Evolutionary conservation across 768 basidiomycete genomes (phyloP).

Genomic region (Psilocybe tampanensis): DNA sequence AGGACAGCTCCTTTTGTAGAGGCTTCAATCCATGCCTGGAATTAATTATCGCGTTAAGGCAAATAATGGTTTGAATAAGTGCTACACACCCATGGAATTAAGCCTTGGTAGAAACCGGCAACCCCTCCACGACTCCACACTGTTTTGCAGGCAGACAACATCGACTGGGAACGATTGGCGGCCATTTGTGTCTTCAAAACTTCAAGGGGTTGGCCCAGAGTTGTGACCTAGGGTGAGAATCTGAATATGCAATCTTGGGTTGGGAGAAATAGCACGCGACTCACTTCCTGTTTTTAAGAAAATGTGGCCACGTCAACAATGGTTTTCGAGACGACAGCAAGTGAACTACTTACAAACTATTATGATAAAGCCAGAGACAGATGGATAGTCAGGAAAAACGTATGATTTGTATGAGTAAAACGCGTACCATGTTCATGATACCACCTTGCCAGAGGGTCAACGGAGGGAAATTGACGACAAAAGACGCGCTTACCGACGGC

Average conservation of each 20-base stretch:
- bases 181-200: conserved; percentile 99
- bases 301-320: conserved; percentile 18
- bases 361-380: conserved; percentile 5
- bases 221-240: conserved; percentile 73
- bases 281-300: conserved; percentile 64
- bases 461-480: conserved; percentile 16
- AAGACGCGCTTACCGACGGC: conserved; percentile 72
- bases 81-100: conserved; percentile 91
- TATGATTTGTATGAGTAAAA: neutral
- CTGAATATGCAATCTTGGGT: conserved; percentile 8
- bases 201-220: conserved; percentile 96
- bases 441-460: conserved; percentile 57
- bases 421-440: conserved; percentile 96
- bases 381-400: neutral
- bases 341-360: conserved; percentile 53
- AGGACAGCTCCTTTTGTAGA: conserved; percentile 98
- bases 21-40: conserved; percentile 99
- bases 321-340: neutral
- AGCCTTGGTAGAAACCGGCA: conserved; percentile 92
- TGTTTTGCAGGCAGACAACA: conserved; percentile 80
- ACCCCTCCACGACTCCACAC: conserved; percentile 94
- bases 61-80: neutral
- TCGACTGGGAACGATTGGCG: conserved; percentile 89
- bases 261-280: conserved; percentile 29
- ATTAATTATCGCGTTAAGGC: conserved; percentile 30